phyloP scores from a whole-genome alignment of 2,329 filamentous ascomycete species.

The Monosporascus ibericus region DNA sequence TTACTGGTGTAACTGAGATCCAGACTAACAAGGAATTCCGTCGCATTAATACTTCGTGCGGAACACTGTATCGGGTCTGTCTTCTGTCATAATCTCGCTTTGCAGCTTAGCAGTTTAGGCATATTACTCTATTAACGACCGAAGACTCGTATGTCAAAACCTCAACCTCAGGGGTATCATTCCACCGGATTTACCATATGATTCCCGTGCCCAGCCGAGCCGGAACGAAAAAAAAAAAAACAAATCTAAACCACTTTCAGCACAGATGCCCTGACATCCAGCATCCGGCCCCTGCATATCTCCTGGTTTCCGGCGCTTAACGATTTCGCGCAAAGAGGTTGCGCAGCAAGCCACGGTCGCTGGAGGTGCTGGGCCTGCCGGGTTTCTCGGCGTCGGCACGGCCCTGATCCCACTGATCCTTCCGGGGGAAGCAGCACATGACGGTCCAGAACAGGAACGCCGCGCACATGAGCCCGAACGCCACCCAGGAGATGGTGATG shows the following conservation, averaged over 20 bases:
- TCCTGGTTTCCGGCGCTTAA: not conserved
- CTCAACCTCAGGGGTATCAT: not conserved
- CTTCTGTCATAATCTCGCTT: too few species aligned
- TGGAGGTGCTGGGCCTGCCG: not conserved
- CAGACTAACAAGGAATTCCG: too few species aligned
- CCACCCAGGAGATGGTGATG: conserved; percentile 39
- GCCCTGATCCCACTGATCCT: not conserved
- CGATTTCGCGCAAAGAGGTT: not conserved
- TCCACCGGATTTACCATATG: not conserved
- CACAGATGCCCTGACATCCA: not conserved
- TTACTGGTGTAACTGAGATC: too few species aligned
- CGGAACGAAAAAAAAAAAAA: not conserved
- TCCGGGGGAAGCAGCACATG: conserved; percentile 10
- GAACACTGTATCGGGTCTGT: too few species aligned
- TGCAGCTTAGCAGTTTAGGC: too few species aligned
- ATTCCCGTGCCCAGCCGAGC: not conserved
- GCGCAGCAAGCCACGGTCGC: not conserved
- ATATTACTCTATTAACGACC: too few species aligned
- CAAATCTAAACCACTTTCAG: not conserved
- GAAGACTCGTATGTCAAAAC: not conserved
- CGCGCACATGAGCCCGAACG: conserved; percentile 37
- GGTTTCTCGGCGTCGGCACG: not conserved
- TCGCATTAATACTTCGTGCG: too few species aligned
- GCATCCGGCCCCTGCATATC: not conserved
- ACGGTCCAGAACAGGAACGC: conserved; percentile 35